Conservation (phyloP, 345 rosid genomes). For the Aegle marmelos region DNA sequence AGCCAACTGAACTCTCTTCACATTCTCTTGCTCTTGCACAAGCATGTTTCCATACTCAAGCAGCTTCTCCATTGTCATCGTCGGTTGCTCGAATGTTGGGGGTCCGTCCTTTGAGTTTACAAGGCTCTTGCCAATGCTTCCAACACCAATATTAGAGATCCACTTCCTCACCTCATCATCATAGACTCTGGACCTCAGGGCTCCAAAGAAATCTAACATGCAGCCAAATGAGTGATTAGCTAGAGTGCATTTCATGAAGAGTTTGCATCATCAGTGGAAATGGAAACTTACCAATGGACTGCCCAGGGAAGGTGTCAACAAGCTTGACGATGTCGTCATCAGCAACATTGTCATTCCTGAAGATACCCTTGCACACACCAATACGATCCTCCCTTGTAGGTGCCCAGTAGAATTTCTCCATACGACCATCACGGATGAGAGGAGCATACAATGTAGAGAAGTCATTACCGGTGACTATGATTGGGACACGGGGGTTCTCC, state of each 20-base stretch:
- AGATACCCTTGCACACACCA: slow-evolving; percentile 89
- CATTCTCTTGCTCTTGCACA: slow-evolving; percentile 87
- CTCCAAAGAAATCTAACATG: slow-evolving; percentile 84
- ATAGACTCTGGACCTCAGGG: slow-evolving; percentile 90
- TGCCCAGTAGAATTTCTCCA: slow-evolving; percentile 99
- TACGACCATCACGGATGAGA: slow-evolving; percentile 98
- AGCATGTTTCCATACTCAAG: slow-evolving; percentile 83
- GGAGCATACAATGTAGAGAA: slow-evolving; percentile 98
- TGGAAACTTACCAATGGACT: slow-evolving; percentile 67
- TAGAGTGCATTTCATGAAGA: not conserved
- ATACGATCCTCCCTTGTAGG: slow-evolving; percentile 91
- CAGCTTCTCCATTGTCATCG: slow-evolving; percentile 71
- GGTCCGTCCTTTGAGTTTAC: slow-evolving; percentile 90
- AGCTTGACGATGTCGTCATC: slow-evolving; percentile 56
- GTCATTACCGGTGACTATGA: slow-evolving; percentile 96
- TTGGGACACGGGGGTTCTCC: slow-evolving; percentile 91
- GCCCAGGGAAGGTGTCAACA: slow-evolving; percentile 94
- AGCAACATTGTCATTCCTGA: slow-evolving; percentile 56
- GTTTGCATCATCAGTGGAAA: not conserved
- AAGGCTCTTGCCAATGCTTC: slow-evolving; percentile 62
- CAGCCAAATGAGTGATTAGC: not conserved
- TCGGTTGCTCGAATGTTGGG: slow-evolving; percentile 76
- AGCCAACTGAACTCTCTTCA: slow-evolving; percentile 95
- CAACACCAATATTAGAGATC: slow-evolving; percentile 59
- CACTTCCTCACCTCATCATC: slow-evolving; percentile 98